Conservation (phyloP, 495 filamentous ascomycete genomes). For the Venustampulla echinocandica region DNA sequence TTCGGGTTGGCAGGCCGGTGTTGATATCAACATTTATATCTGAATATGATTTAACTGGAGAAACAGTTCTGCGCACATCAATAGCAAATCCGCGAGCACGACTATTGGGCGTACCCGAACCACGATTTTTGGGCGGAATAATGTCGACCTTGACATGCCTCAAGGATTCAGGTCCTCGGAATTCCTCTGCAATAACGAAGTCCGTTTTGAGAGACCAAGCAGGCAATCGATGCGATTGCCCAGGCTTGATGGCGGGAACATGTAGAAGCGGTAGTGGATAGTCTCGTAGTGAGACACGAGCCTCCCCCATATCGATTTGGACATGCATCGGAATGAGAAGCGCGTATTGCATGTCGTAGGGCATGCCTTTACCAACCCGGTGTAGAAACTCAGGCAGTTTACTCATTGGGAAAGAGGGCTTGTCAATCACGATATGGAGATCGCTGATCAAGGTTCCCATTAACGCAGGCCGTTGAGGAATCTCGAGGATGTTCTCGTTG, state of each 20-base stretch:
- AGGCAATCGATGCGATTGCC: conserved; percentile 70
- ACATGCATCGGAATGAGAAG: conserved; percentile 85
- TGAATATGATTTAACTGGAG: conserved; percentile 94
- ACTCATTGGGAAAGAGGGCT: conserved; percentile 78
- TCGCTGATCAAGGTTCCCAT: conserved; percentile 77
- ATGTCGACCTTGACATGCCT: conserved; percentile 77
- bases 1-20: conserved; percentile 79
- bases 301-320: conserved; percentile 86
- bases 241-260: conserved; percentile 70
- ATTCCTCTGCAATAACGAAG: conserved; percentile 96
- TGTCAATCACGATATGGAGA: conserved; percentile 77
- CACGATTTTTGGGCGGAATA: conserved; percentile 53
- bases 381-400: conserved; percentile 78
- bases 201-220: conserved; percentile 80
- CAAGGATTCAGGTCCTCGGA: conserved; percentile 63
- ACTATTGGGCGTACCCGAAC: conserved; percentile 32
- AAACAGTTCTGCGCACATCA: conserved; percentile 82
- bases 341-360: conserved; percentile 78
- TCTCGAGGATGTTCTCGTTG: conserved; percentile 73
- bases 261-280: conserved; percentile 91
- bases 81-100: conserved; percentile 65
- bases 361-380: conserved; percentile 90
- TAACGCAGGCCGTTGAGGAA: conserved; percentile 78
- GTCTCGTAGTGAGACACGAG: conserved; percentile 72
- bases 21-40: conserved; percentile 87